A percentile compares a stretch with the other conserved stretches of the same genome.
phyloP scores from a whole-genome alignment of 495 filamentous ascomycete genomes.

The Bacidia gigantensis region DNA sequence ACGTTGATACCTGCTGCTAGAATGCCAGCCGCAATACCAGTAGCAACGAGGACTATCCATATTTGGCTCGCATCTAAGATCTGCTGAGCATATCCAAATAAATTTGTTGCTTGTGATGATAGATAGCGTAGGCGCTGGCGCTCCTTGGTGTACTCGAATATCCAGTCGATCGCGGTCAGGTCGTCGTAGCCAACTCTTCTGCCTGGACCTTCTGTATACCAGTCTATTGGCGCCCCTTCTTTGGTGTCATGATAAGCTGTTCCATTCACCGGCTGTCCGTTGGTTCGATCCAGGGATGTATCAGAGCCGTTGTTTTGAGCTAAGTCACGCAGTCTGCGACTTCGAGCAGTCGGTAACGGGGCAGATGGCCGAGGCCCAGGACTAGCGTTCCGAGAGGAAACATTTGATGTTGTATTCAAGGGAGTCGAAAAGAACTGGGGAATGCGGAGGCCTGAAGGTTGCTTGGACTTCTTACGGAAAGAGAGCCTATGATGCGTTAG shows the following conservation, averaged over 20 bases:
- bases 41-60: slow-evolving; percentile 73
- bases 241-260: slow-evolving; percentile 33
- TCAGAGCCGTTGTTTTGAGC: slow-evolving; percentile 16
- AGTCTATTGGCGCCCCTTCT: slow-evolving; percentile 57
- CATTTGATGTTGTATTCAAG: slow-evolving; percentile 11
- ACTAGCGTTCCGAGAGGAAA: slow-evolving; percentile 13
- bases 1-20: slow-evolving; percentile 85
- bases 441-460: slow-evolving; percentile 39
- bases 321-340: slow-evolving; percentile 16
- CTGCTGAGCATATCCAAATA: slow-evolving; percentile 58
- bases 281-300: slow-evolving; percentile 23
- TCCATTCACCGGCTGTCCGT: slow-evolving; percentile 25
- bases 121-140: slow-evolving; percentile 70
- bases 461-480: slow-evolving; percentile 69
- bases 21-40: slow-evolving; percentile 66
- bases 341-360: slow-evolving; percentile 16
- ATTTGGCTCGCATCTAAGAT: slow-evolving; percentile 75
- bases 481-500: slow-evolving; percentile 43
- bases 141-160: slow-evolving; percentile 97
- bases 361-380: slow-evolving; percentile 7
- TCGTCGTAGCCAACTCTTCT: slow-evolving; percentile 90
- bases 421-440: slow-evolving; percentile 40
- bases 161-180: slow-evolving; percentile 98
- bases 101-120: slow-evolving; percentile 50
- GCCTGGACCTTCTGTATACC: slow-evolving; percentile 85